A percentile compares a stretch with the other conserved stretches of the same genome.
These are phyloP conservation scores for Gnomoniopsis smithogilvyi DNA, from an alignment of 2,329 filamentous ascomycete genomes.

Conservation along the genomic window DNA sequence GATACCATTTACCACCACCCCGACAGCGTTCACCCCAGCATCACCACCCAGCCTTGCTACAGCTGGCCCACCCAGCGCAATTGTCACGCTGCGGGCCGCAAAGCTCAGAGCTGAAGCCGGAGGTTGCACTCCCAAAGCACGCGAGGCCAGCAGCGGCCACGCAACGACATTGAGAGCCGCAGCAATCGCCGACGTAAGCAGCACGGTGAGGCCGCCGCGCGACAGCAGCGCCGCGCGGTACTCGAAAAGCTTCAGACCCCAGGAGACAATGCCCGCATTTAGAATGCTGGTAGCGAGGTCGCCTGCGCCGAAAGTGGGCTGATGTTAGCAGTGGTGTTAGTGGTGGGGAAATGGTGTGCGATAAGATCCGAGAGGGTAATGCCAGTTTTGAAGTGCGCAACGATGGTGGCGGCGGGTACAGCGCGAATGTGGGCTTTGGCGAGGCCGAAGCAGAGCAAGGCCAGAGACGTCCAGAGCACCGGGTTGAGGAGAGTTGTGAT, in stretches of 20 bases:
- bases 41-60: conserved; percentile 43
- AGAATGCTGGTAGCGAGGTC: conserved; percentile 47
- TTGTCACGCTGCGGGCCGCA: conserved; percentile 46
- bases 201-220: conserved; percentile 35
- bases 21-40: conserved; percentile 42
- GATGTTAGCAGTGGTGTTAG: conserved; percentile 18
- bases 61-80: conserved; percentile 47
- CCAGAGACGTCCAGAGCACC: conserved; percentile 44
- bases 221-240: conserved; percentile 45
- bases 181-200: conserved; percentile 32
- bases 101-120: conserved; percentile 39
- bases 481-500: conserved; percentile 43
- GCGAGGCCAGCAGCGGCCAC: conserved; percentile 34
- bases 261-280: conserved; percentile 48
- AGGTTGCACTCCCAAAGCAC: conserved; percentile 32
- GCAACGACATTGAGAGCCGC: conserved; percentile 41
- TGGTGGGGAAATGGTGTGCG: conserved; percentile 14
- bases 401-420: conserved; percentile 20
- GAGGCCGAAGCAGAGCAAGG: conserved; percentile 41
- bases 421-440: conserved; percentile 30
- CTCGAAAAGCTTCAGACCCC: conserved; percentile 53
- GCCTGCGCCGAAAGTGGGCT: conserved; percentile 36
- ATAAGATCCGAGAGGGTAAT: conserved; percentile 29
- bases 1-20: conserved; percentile 52
- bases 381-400: conserved; percentile 26